These are phyloP conservation scores for Neonectria ditissima DNA, from an alignment of 2,329 filamentous ascomycete genomes.

Conservation along the genomic window DNA sequence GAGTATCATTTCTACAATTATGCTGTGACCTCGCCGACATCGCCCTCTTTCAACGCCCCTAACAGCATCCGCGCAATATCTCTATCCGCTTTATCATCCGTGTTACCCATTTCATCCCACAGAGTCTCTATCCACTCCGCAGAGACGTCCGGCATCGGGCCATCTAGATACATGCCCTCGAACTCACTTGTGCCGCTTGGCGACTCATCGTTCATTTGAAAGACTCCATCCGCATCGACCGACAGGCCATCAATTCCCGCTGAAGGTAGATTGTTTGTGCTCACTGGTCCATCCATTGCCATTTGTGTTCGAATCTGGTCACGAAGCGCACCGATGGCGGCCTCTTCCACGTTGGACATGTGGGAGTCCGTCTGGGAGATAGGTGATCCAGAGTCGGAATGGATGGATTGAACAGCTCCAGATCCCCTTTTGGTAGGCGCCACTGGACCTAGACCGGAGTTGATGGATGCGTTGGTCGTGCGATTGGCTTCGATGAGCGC, in stretches of 20 bases:
- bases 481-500: conserved; percentile 47
- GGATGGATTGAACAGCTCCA: background rate
- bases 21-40: conserved; percentile 32
- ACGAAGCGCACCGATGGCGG: conserved; percentile 26
- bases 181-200: conserved; percentile 39
- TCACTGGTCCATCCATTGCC: conserved; percentile 13
- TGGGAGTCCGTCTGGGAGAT: conserved; percentile 35
- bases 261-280: conserved; percentile 39
- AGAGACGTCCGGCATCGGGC: conserved; percentile 44
- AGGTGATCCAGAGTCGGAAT: conserved; percentile 33
- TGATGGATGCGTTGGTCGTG: conserved; percentile 4
- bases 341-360: conserved; percentile 31
- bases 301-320: conserved; percentile 28
- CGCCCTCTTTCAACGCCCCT: conserved; percentile 51
- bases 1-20: conserved; percentile 4
- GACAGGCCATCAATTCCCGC: conserved; percentile 48
- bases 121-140: conserved; percentile 54
- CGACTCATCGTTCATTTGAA: conserved; percentile 45
- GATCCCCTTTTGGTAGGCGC: background rate
- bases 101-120: conserved; percentile 49
- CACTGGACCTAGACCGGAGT: background rate
- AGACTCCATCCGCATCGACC: conserved; percentile 49
- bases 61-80: conserved; percentile 54
- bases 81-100: conserved; percentile 47
- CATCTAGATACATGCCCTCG: conserved; percentile 45